Evolutionary conservation across 2,329 filamentous ascomycete genomes (phyloP).

Genomic region (Lecanosticta acicola): DNA sequence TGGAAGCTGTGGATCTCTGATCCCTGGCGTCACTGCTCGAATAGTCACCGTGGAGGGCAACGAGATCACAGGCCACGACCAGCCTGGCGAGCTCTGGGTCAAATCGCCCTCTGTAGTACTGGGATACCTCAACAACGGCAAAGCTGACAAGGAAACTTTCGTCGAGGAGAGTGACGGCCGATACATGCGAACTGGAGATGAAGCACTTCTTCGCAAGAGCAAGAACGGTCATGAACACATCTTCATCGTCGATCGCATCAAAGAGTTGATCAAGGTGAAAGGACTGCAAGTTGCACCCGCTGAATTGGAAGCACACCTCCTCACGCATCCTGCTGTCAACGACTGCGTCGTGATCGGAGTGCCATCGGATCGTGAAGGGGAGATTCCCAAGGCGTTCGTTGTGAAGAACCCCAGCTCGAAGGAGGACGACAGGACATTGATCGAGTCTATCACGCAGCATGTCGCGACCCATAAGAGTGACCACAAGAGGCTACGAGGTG

Average conservation of each 20-base stretch:
- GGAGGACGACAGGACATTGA: constrained; percentile 46
- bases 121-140: constrained; percentile 81
- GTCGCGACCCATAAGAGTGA: constrained; percentile 57
- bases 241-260: constrained; percentile 77
- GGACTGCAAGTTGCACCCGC: constrained; percentile 78
- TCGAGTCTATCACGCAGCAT: constrained; percentile 50
- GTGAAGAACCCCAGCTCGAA: constrained; percentile 51
- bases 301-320: constrained; percentile 73
- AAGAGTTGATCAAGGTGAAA: constrained; percentile 53
- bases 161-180: constrained; percentile 56
- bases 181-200: constrained; percentile 73
- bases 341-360: constrained; percentile 75
- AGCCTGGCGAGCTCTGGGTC: constrained; percentile 74
- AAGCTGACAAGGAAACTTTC: constrained; percentile 69
- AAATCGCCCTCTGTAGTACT: constrained; percentile 71
- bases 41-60: constrained; percentile 62
- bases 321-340: constrained; percentile 67
- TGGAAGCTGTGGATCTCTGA: constrained; percentile 65
- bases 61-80: constrained; percentile 65
- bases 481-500: constrained; percentile 59
- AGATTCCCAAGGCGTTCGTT: constrained; percentile 59
- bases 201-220: constrained; percentile 63
- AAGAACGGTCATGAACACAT: constrained; percentile 70
- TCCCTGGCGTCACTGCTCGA: constrained; percentile 60
- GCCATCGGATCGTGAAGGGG: constrained; percentile 57